Evolutionary conservation across 176 grass and related monocot species (phyloP), one percentile per base, ranked within the genome.

Genomic region (Musa acuminata): DNA sequence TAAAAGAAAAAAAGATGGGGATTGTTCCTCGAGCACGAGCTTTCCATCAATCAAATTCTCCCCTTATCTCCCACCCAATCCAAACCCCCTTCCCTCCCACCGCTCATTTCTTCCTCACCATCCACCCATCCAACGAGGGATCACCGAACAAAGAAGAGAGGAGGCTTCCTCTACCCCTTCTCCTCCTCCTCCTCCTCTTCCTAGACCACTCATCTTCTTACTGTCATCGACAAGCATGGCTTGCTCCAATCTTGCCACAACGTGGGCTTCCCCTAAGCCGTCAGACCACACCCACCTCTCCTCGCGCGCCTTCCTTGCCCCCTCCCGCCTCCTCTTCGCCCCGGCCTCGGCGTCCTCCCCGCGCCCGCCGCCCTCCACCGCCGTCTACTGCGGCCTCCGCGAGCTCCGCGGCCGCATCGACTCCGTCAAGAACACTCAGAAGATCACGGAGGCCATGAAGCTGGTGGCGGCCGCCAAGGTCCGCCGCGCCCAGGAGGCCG

Each of bases 401-500:
- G 67, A 70, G 67, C 67, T 70, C 10, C 35, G 67, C 1, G 19
- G 49, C 0, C 67, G 67, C 14, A 51, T 70, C 48, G 43, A 49
- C 16, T 70, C 67, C 29, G 67, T 70, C 17, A 70, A 70, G 67
- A 70, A 70, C 20, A 51, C 67, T 9, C 67, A 50, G 48, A 70
- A 70, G 67, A 70, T 70, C 43, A 70, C 67, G 67, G 67, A 70
- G 67, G 67, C 67, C 17, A 70, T 70, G 67, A 51, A 70, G 67
- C 67, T 70, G 67, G 67, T 70, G 67, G 67, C 67, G 19, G 67
- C 67, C 35, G 67, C 67, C 67, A 69, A 69, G 67, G 67, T 69
- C 35, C 67, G 67, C 67, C 67, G 67, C 9, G 35, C 48, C 67
- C 67, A 70, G 67, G 67, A 70, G 48, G 67, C 67, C 43, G 67